phyloP scores from a whole-genome alignment of 495 filamentous ascomycete genomes.

The Penicillium maclennaniae region DNA sequence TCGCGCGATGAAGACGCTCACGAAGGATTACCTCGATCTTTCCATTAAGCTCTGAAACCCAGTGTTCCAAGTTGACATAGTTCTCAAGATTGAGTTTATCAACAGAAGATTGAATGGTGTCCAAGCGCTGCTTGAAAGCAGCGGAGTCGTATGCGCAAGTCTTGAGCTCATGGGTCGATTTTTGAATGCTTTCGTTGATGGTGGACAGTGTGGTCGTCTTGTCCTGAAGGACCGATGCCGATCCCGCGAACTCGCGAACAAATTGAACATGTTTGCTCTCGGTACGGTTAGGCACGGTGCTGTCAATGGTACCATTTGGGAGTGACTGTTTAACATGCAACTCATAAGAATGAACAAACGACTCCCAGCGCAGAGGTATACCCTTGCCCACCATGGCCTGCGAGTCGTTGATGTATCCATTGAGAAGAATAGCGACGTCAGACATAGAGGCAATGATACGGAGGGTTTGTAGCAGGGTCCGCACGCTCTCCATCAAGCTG shows the following conservation, averaged over 20 bases:
- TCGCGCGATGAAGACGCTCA: conserved; percentile 71
- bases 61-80: conserved; percentile 83
- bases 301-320: conserved; percentile 55
- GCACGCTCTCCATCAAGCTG: conserved; percentile 94
- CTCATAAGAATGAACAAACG: conserved; percentile 95
- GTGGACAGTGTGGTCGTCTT: conserved; percentile 75
- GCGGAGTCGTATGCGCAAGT: conserved; percentile 74
- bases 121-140: conserved; percentile 74
- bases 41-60: conserved; percentile 82
- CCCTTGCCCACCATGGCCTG: conserved; percentile 79
- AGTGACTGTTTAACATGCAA: conserved; percentile 73
- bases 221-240: conserved; percentile 77
- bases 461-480: conserved; percentile 82
- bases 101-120: conserved; percentile 79
- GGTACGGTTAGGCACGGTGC: conserved; percentile 51
- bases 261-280: conserved; percentile 96
- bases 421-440: conserved; percentile 79
- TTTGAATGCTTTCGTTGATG: conserved; percentile 80
- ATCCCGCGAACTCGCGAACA: conserved; percentile 82
- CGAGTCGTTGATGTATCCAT: conserved; percentile 85
- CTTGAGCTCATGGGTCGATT: conserved; percentile 76
- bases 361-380: conserved; percentile 88
- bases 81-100: conserved; percentile 95
- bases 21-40: conserved; percentile 76
- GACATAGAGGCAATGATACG: conserved; percentile 77